Base-by-base conservation (phyloP, 2,329 filamentous ascomycete species). In the Colletotrichum sp. region DNA sequence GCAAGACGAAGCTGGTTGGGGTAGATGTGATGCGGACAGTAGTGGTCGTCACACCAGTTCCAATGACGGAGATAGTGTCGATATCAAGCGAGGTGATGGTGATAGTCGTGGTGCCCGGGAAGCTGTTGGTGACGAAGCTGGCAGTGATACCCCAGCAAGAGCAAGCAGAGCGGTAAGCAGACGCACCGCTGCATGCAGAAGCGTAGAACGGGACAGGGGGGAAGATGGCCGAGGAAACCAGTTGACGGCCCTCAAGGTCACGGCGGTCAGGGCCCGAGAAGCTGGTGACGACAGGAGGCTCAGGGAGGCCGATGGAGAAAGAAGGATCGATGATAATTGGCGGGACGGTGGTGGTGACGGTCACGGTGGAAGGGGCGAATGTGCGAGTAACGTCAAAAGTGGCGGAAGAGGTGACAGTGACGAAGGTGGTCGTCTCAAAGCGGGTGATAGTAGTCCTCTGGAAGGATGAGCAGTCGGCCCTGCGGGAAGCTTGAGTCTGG, bases 121-220 rank as follows among this genome's bases (percentile, higher is more conserved):
- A 16, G 10, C 73, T 73, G 14, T 75, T 61, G 7, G 77, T 79
- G 24, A 72, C 21, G 36, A 62, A 30, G 4, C 34, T 62, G 16
- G 67, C 7, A 24, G 73, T 77, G 59, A 81, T 74, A 48, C 81
- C 81, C 58, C 76, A 78, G 77, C 81, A 82, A 5, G 78, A 79
- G 74, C 81, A 82, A 18, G 80, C 81, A 70, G 77, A 79, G 4
- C 76, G 64, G 76, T 81, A 82, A 7, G 58, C 59, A 13, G 67
- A 75, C 1, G 74, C 28, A 62, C 74, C 71, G 13, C 69, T 67
- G 77, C 81, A 82, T 8, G 77, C 64, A 12, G 76, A 76, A 7
- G 81, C 81, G 72, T 82, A 82, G 28, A 68, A 28, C 10, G 80
- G 79, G 32, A 77, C 34, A 58, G 26, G 9, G 21, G n/a, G n/a